These are phyloP conservation scores for Kodamaea suecica DNA, from an alignment of 1,139 yeast species.

Conservation along the genomic window DNA sequence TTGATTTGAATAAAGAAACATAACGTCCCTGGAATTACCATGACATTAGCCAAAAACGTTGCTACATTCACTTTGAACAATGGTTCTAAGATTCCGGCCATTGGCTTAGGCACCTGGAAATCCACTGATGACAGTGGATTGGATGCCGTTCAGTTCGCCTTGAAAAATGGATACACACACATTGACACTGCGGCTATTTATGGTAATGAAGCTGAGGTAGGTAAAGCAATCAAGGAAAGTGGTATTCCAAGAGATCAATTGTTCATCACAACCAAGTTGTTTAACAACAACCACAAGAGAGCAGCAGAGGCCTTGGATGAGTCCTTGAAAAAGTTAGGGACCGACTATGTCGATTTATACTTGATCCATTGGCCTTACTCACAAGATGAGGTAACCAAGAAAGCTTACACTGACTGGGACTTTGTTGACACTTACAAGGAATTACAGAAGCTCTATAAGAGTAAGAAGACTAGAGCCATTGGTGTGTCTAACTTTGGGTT, in stretches of 20 bases:
- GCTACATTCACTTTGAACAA: slow-evolving; percentile 17
- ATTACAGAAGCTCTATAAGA: slow-evolving; percentile 58
- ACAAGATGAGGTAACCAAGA: slow-evolving; percentile 33
- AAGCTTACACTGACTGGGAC: slow-evolving; percentile 42
- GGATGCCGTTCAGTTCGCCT: slow-evolving; percentile 58
- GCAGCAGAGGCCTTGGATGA: slow-evolving; percentile 57
- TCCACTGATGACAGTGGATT: slow-evolving; percentile 56
- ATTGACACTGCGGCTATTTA: slow-evolving; percentile 76
- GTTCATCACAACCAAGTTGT: slow-evolving; percentile 77
- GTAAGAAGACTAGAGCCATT: slow-evolving; percentile 34
- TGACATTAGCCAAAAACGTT: slow-evolving; percentile 8
- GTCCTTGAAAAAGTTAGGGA: slow-evolving; percentile 62
- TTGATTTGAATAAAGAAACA: too few species aligned
- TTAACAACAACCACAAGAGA: slow-evolving; percentile 64
- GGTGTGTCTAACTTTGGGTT: slow-evolving; percentile 22
- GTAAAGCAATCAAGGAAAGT: slow-evolving; percentile 60
- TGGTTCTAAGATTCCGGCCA: slow-evolving; percentile 43
- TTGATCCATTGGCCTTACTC: slow-evolving; percentile 88
- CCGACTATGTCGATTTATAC: slow-evolving; percentile 81
- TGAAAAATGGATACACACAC: slow-evolving; percentile 71
- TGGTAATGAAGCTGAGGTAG: slow-evolving; percentile 66
- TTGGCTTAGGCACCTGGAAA: slow-evolving; percentile 59
- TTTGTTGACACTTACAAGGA: slow-evolving; percentile 66
- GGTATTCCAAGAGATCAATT: slow-evolving; percentile 68
- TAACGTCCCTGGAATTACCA: too few species aligned